These are phyloP conservation scores for Passalora sequoiae DNA, from an alignment of 2,329 filamentous ascomycete genomes.

Conservation along the genomic window DNA sequence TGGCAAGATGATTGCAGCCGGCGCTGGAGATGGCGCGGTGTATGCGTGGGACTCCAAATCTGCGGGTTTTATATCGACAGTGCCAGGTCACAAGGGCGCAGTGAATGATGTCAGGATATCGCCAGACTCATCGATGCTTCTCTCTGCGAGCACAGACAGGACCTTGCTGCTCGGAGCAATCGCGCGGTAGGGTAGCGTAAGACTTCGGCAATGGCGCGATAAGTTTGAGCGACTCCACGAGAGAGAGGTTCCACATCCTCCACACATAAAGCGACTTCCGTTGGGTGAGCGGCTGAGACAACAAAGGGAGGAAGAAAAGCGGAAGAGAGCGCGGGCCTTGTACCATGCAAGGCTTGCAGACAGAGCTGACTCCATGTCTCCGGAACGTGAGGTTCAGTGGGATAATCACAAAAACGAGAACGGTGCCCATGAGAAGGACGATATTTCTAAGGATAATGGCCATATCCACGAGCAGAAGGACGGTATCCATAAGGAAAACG, in stretches of 20 bases:
- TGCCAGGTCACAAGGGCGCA: constrained; percentile 89
- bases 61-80: constrained; percentile 89
- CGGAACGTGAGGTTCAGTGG: no score
- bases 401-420: no score
- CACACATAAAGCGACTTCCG: no score
- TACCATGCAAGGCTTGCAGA: no score
- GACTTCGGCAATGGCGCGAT: neutral
- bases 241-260: neutral
- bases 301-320: no score
- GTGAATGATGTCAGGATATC: constrained; percentile 94
- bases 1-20: constrained; percentile 81
- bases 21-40: constrained; percentile 83
- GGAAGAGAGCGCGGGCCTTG: no score
- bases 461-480: no score
- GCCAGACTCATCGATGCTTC: constrained; percentile 47
- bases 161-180: neutral
- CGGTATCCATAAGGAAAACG: no score
- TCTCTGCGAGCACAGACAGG: neutral
- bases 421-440: no score
- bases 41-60: constrained; percentile 84
- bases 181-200: neutral
- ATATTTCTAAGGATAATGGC: no score
- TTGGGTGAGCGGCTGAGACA: no score
- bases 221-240: neutral
- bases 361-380: no score